Evolutionary conservation across 2,329 filamentous ascomycete species (phyloP).

Genomic region (Botrytis cinerea): DNA sequence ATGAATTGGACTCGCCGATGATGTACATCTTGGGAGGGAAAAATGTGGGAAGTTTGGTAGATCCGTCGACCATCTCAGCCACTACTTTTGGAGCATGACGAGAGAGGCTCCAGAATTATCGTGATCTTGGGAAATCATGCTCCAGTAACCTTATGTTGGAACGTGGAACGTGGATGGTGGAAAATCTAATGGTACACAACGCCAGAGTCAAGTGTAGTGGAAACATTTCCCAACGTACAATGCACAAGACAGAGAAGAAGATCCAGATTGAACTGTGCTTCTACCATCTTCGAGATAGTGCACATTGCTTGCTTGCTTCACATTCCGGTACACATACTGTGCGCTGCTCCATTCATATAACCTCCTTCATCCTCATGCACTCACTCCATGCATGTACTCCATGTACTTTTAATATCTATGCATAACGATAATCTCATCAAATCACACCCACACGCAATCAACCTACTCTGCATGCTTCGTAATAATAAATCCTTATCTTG

Average conservation of each 20-base stretch:
- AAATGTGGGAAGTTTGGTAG: background rate
- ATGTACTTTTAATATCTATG: background rate
- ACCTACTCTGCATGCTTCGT: background rate
- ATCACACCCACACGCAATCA: background rate
- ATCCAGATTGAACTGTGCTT: background rate
- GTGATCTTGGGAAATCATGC: background rate
- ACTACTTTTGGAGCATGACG: background rate
- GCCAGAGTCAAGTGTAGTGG: background rate
- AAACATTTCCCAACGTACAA: background rate
- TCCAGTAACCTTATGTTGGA: background rate
- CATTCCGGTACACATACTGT: background rate
- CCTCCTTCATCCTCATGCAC: background rate
- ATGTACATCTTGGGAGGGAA: background rate
- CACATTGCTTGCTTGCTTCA: background rate
- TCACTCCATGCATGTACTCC: background rate
- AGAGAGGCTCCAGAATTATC: background rate
- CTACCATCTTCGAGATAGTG: background rate
- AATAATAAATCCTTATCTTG: background rate
- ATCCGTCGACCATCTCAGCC: background rate
- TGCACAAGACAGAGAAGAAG: too few species aligned
- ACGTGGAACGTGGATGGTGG: background rate
- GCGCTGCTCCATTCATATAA: background rate
- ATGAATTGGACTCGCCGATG: background rate
- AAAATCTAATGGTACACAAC: background rate
- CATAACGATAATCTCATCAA: background rate